phyloP scores from a whole-genome alignment of 345 rosid species.

The Gossypium australe region DNA sequence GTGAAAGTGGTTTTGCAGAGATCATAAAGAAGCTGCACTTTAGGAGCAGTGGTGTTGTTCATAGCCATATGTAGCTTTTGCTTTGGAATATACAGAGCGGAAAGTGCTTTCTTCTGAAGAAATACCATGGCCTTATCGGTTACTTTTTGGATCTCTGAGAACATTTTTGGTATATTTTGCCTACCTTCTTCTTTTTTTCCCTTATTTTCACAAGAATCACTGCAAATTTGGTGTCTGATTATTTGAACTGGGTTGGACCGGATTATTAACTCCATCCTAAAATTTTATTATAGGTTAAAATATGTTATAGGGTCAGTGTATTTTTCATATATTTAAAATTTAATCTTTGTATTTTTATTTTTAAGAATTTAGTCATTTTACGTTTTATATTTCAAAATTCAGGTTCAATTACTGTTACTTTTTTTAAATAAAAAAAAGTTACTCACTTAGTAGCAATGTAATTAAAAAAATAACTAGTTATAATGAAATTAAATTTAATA shows the following conservation, averaged over 20 bases:
- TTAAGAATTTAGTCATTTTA: too few species aligned
- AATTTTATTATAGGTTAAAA: too few species aligned
- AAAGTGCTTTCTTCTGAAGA: slow-evolving; percentile 14
- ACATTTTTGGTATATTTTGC: slow-evolving; percentile 23
- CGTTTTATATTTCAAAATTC: accelerated
- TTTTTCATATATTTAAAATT: too few species aligned
- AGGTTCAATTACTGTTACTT: accelerated
- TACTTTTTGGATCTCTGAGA: slow-evolving; percentile 41
- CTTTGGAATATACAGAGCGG: slow-evolving; percentile 20
- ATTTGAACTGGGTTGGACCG: background rate
- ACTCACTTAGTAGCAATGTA: too few species aligned
- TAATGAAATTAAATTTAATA: too few species aligned
- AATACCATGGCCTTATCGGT: slow-evolving; percentile 38
- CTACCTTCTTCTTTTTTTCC: background rate
- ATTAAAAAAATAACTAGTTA: too few species aligned
- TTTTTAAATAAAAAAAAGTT: too few species aligned
- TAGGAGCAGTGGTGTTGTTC: slow-evolving; percentile 29
- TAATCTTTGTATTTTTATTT: too few species aligned
- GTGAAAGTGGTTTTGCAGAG: slow-evolving; percentile 54
- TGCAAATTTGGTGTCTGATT: background rate
- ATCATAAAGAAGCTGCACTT: slow-evolving; percentile 63
- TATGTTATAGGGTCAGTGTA: too few species aligned
- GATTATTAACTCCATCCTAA: too few species aligned
- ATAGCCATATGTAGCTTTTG: slow-evolving; percentile 38
- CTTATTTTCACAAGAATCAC: background rate